A percentile compares a stretch with the other conserved stretches of the same genome.
Conservation (phyloP, 768 basidiomycete species). For the Pleurotus platypus region DNA sequence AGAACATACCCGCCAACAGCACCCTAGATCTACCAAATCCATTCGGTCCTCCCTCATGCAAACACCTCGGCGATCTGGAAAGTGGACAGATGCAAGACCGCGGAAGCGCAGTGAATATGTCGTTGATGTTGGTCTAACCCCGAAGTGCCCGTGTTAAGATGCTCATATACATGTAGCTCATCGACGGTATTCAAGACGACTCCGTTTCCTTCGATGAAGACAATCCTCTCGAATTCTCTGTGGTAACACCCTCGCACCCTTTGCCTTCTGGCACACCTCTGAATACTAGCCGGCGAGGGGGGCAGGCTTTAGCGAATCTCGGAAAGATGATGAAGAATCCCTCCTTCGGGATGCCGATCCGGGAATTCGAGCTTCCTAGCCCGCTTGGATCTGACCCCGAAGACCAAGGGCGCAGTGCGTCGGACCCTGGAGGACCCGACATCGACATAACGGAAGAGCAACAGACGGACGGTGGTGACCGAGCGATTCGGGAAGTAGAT, state of each 20-base stretch:
- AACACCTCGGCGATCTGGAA: not conserved
- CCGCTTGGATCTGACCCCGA: not conserved
- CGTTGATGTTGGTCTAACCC: not conserved
- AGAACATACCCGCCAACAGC: not conserved
- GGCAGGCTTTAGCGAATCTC: constrained; percentile 13
- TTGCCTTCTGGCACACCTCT: constrained; percentile 1
- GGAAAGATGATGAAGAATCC: constrained; percentile 9
- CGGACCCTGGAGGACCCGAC: not conserved
- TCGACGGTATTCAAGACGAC: constrained; percentile 7
- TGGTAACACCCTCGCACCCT: not conserved
- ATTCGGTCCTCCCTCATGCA: constrained; percentile 3
- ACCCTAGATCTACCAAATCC: not conserved
- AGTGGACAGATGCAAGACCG: not conserved
- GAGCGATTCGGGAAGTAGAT: constrained; percentile 16
- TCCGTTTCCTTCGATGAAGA: constrained; percentile 4
- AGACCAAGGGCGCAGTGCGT: not conserved
- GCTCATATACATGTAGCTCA: not conserved
- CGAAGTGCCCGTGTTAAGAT: too few relatives aligned
- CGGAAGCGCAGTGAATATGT: not conserved
- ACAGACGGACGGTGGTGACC: not conserved
- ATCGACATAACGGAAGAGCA: not conserved
- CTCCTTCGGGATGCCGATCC: not conserved
- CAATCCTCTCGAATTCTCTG: constrained; percentile 2
- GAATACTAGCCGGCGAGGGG: constrained; percentile 13
- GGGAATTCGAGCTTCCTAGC: not conserved